Base-by-base conservation (phyloP, 2,329 filamentous ascomycete genomes). In the Emergomyces africanus region DNA sequence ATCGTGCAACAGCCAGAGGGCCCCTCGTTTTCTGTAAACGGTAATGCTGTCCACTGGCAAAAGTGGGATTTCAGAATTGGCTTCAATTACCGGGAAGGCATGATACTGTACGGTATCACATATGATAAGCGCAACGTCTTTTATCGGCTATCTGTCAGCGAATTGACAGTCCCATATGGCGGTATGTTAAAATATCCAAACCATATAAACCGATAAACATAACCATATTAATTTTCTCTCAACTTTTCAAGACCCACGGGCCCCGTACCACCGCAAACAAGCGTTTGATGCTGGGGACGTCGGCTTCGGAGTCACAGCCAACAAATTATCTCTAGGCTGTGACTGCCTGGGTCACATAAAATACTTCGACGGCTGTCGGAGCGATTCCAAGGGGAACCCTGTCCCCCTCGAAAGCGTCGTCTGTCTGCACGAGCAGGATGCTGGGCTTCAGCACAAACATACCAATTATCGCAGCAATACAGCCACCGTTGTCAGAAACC, bases 261-360 rank as follows among this genome's bases (percentile, higher is more conserved):
- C 82, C 55, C 85, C 85, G 2, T 88, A 79, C 70, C 83, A 87
- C 72, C 84, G 84, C 69, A 88, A 88, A 70, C 79, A 83, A 5
- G 85, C 85, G 0, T 88, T 88, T 64, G 85, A 88, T 69, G 77
- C 87, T 28, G 85, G 85, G 37, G 85, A 88, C 68, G 83, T 78
- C 42, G 80, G 84, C 37, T 83, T 83, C 14, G 84, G 85, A 50
- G 77, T 83, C 60, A 86, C 84, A 76, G 83, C 84, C 60, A 88
- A 88, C 68, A 83, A 87, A 67, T 75, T 88, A 2, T 81, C 85
- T 64, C 76, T 88, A 1, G 85, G 85, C 33, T 88, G 85, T 65
- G 85, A 88, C 68, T 88, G 85, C 65, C 75, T 88, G 0, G 85
- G 85, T 3, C 82, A 83, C 20, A 88, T 88, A 66, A 81, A 87